phyloP scores from a whole-genome alignment of 495 filamentous ascomycete species.

The Astrocystis sublimbata region DNA sequence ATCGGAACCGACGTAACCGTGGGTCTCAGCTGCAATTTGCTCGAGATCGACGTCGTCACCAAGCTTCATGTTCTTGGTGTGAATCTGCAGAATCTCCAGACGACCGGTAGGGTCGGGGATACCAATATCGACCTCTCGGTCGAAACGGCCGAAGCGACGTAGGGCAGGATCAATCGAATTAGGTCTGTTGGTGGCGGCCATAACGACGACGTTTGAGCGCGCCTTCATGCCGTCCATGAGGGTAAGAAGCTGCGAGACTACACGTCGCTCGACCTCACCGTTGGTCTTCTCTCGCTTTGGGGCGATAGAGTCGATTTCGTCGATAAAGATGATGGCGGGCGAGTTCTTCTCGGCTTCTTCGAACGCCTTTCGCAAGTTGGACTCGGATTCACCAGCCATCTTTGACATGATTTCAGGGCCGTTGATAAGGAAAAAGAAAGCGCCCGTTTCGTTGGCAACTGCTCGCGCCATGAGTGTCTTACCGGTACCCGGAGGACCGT shows the following conservation, averaged over 20 bases:
- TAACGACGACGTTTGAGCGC: conserved; percentile 95
- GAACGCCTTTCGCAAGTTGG: conserved; percentile 95
- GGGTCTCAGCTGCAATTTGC: conserved; percentile 94
- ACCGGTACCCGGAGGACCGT: conserved; percentile 96
- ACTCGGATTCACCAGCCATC: conserved; percentile 99
- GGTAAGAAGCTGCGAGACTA: conserved; percentile 95
- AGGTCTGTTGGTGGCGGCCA: conserved; percentile 96
- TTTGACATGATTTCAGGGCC: conserved; percentile 99
- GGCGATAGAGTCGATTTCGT: conserved; percentile 98
- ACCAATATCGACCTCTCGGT: conserved; percentile 97
- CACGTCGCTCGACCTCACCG: conserved; percentile 96
- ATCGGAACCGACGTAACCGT: conserved; percentile 99
- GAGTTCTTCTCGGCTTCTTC: conserved; percentile 99
- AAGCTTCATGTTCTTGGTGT: conserved; percentile 99
- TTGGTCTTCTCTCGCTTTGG: conserved; percentile 99
- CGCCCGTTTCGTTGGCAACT: conserved; percentile 97
- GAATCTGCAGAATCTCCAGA: conserved; percentile 97
- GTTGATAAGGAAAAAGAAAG: conserved; percentile 99
- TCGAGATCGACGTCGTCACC: conserved; percentile 95
- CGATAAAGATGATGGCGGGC: conserved; percentile 98
- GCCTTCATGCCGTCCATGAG: conserved; percentile 99
- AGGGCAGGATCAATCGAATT: conserved; percentile 98
- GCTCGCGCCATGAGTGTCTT: conserved; percentile 99
- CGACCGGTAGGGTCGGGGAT: conserved; percentile 97
- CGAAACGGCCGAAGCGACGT: conserved; percentile 95